Evolutionary conservation across 805 yeast species (phyloP).

Genomic region (Barnettozyma sucrosica): DNA sequence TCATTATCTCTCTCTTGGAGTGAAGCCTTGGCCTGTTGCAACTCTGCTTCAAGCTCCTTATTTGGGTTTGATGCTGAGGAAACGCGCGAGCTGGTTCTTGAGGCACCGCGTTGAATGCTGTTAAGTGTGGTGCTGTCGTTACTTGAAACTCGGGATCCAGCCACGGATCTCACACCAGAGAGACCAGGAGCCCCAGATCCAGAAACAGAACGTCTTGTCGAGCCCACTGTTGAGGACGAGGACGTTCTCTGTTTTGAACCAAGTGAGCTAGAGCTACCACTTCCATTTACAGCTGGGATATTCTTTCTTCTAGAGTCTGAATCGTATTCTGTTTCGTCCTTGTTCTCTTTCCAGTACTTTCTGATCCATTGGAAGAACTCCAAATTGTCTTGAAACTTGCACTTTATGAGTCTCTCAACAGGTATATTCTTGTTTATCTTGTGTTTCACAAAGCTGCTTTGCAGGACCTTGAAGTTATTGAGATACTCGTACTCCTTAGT

Average conservation of each 20-base stretch:
- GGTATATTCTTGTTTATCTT: constrained; percentile 68
- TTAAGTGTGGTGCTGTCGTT: constrained; percentile 1
- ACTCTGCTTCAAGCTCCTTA: constrained; percentile 37
- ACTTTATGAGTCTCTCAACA: constrained; percentile 76
- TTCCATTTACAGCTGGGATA: constrained; percentile 8
- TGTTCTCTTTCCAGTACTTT: constrained; percentile 72
- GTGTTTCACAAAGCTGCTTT: constrained; percentile 69
- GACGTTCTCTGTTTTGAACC: constrained; percentile 4
- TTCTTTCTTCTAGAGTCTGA: constrained; percentile 50
- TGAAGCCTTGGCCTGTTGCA: constrained; percentile 39
- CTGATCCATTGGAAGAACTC: constrained; percentile 93
- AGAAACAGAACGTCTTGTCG: constrained; percentile 7
- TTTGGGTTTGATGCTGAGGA: constrained; percentile 23
- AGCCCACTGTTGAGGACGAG: neutral
- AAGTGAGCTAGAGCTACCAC: constrained; percentile 1
- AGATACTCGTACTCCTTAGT: constrained; percentile 69
- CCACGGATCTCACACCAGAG: constrained; percentile 4
- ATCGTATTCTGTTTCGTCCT: constrained; percentile 66
- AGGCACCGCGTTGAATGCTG: constrained; percentile 3
- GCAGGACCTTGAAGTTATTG: constrained; percentile 80
- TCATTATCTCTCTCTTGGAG: constrained; percentile 43
- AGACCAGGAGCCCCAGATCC: neutral
- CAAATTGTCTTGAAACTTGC: constrained; percentile 88
- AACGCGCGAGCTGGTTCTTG: constrained; percentile 24
- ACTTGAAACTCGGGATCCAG: constrained; percentile 5